Evolutionary conservation across 2,329 filamentous ascomycete species (phyloP), one percentile per base, ranked within the genome.

Genomic region (Lomentospora prolificans): DNA sequence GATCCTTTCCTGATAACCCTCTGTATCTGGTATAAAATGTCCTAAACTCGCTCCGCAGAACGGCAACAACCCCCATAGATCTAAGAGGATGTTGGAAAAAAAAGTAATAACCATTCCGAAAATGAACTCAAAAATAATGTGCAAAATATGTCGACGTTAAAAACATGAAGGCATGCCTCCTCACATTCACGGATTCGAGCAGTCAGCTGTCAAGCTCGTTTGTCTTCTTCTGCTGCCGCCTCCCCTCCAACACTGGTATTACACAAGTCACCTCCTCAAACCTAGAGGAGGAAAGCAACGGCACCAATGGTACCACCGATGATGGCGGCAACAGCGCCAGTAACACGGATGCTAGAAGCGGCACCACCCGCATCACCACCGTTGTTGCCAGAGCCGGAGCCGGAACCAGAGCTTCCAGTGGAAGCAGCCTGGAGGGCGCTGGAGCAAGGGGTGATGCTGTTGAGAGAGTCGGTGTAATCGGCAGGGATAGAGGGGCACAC

Each of bases 251-350:
- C 22, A 14, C 25, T 12, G 22, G n/a, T 6, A 30, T 19, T 27
- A 30, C 19, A 50, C 22, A 50, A 4, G 12, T 22, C 25, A 12
- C 10, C 17, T 27, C 28, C 17, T 19, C 24, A 1, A n/a, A 31
- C 19, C 48, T 55, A 55, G 41, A 55, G 39, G n/a, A 55, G 27
- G 53, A 55, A 25, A 22, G 64, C 61, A 57, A 60, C 62, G 57
- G 61, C 65, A 55, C 62, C 61, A 44, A 68, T 36, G 30, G 65
- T 65, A 25, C 63, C 66, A 53, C 63, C 66, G 14, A 63, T 67
- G 12, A 65, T 56, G n/a, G 63, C 67, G 3, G 65, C 66, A 53
- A 66, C 56, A 54, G 62, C 63, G 59, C 66, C 61, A 51, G 60
- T 67, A 6, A 64, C 61, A 58, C 65, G 41, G 41, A 46, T 61